Conservation (phyloP, 305 asterid genomes). For the Fraxinus angustifolia region DNA sequence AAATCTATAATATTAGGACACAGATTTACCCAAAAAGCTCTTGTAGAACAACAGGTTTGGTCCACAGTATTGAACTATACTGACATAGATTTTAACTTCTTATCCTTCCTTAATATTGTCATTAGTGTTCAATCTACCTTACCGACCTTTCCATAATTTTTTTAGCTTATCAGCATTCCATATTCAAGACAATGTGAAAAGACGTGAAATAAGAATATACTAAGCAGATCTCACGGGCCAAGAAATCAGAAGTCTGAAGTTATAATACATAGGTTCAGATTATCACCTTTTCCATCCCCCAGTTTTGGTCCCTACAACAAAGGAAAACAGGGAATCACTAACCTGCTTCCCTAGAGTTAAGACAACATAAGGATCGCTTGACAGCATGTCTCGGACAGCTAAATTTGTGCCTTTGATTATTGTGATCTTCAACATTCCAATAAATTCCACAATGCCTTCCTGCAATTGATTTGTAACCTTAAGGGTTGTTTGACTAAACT, state of each 20-base stretch:
- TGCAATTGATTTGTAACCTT: slow-evolving; percentile 30
- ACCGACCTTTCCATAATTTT: not conserved
- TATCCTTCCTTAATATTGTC: not conserved
- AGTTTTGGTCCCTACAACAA: not conserved
- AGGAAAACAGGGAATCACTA: slow-evolving; percentile 9
- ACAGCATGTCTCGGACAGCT: slow-evolving; percentile 85
- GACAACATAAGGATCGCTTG: slow-evolving; percentile 95
- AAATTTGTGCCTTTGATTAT: slow-evolving; percentile 72
- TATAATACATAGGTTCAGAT: not conserved
- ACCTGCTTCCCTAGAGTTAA: slow-evolving; percentile 84
- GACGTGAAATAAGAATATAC: not conserved
- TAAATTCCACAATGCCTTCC: slow-evolving; percentile 87
- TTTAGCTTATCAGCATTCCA: not conserved
- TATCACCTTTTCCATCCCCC: not conserved
- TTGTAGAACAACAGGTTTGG: not conserved
- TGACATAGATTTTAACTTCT: not conserved
- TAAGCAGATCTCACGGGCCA: not conserved
- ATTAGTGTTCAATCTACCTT: not conserved
- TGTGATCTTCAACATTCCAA: slow-evolving; percentile 74
- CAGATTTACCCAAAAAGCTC: not conserved
- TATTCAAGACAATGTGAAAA: not conserved
- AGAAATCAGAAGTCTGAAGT: not conserved
- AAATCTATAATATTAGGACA: not conserved
- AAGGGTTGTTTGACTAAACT: not conserved
- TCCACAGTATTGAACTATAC: not conserved